Conservation (phyloP, 129 eudicot genomes). For the Silybum marianum region DNA sequence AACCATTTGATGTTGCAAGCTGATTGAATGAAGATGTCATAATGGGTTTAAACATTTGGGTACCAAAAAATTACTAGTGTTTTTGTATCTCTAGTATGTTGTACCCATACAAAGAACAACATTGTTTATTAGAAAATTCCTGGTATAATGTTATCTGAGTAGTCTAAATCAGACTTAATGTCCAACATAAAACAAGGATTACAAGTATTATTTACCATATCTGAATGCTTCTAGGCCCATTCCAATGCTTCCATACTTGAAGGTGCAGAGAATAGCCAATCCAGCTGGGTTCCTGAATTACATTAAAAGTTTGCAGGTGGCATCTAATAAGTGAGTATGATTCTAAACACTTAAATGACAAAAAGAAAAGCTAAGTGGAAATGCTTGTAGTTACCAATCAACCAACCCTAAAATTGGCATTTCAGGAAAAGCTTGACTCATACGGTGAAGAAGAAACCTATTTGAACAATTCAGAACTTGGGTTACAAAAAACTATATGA, state of each 20-base stretch:
- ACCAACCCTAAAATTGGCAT: conserved; percentile 72
- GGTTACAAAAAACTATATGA: conserved; percentile 11
- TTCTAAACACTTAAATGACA: background rate
- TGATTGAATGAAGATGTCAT: conserved; percentile 24
- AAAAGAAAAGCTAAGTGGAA: background rate
- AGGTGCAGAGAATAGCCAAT: conserved; percentile 90
- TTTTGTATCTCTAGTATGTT: no score
- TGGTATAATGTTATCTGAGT: no score
- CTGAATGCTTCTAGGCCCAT: conserved; percentile 97
- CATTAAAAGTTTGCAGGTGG: background rate
- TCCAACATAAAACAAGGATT: conserved; percentile 11
- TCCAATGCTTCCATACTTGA: conserved; percentile 88
- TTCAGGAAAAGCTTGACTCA: conserved; percentile 69
- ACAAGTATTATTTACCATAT: conserved; percentile 54
- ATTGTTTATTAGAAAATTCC: no score
- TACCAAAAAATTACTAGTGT: no score
- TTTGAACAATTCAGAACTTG: conserved; percentile 18
- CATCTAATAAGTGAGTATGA: background rate
- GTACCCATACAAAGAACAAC: background rate
- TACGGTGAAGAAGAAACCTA: conserved; percentile 90
- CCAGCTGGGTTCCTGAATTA: conserved; percentile 89
- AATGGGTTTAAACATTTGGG: no score
- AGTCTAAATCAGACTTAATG: background rate
- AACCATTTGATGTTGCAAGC: conserved; percentile 97
- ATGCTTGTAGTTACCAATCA: conserved; percentile 58